Evolutionary conservation across 2,329 filamentous ascomycete genomes (phyloP), one percentile per base, ranked within the genome.

Genomic region (Corynespora cassiicola): DNA sequence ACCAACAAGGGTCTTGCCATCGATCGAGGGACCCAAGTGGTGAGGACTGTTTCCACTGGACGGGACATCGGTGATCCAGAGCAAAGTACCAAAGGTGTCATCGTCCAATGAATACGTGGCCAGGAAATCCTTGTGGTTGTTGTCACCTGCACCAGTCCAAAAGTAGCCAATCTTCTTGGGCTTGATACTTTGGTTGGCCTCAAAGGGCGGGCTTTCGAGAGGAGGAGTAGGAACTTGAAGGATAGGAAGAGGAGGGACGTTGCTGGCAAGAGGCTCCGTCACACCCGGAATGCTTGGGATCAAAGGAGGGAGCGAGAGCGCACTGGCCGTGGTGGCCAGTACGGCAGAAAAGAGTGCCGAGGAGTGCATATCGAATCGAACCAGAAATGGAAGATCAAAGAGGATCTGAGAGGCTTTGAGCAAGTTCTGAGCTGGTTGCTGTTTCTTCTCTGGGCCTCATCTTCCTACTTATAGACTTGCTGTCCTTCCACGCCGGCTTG

Each of bases 141-240:
- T 83, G 53, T 84, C 80, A 22, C 78, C 81, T 21, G 81, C 71
- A 12, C 75, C 80, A 35, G 79, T 82, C 79, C 79, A 84, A 67
- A 84, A 83, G 64, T 83, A 83, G 0, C 80, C 81, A 56, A 84
- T 80, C 70, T 84, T 84, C 75, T 84, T 84, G 18, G 81, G 81
- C 66, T 77, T 78, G 56, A 84, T 75, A 43, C 78, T 68, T 17
- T 53, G 45, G 56, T 76, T 78, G 3, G 72, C 66, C 8, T 66
- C 69, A 44, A 82, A 82, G 6, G 75, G 75, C 7, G 73, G 74
- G 49, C 76, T 80, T 2, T 71, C 66, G n/a, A 83, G 60, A 0
- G 80, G 75, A 31, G 80, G 80, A n/a, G 77, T 81, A 2, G 80
- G 81, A 4, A 80, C 37, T 54, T 84, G 80, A 8, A 85, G 64